Conservation (phyloP, 192 early-diverging fungal species). For the Rhizophagus sp. region DNA sequence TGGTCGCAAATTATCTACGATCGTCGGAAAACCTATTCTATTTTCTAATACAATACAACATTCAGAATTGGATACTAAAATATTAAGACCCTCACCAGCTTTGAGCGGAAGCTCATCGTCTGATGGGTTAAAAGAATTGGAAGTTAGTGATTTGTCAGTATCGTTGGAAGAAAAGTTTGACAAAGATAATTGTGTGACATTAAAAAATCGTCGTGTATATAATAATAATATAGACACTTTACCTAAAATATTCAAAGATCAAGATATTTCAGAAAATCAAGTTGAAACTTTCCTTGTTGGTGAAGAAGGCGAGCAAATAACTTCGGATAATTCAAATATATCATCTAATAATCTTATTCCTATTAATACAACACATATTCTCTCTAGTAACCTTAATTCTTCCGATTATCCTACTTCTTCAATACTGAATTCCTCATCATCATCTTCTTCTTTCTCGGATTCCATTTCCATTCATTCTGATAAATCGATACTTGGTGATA, state of each 20-base stretch:
- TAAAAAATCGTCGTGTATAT: slow-evolving; percentile 27
- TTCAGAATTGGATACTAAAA: slow-evolving; percentile 17
- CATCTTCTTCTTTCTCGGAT: background rate
- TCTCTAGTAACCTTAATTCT: background rate
- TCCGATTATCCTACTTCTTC: background rate
- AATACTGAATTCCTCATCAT: background rate
- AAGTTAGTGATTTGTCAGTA: background rate
- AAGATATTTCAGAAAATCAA: slow-evolving; percentile 13
- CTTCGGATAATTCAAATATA: background rate
- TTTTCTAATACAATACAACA: background rate
- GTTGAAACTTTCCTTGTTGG: background rate
- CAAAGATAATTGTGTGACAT: slow-evolving; percentile 20
- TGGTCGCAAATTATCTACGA: slow-evolving; percentile 19
- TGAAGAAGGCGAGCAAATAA: background rate
- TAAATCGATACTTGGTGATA: slow-evolving; percentile 14
- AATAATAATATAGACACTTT: slow-evolving; percentile 29
- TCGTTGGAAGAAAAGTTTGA: slow-evolving; percentile 11
- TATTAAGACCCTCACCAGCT: background rate
- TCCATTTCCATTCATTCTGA: slow-evolving; percentile 20
- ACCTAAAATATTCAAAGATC: slow-evolving; percentile 10
- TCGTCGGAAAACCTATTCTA: background rate
- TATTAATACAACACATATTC: background rate
- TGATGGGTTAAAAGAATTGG: background rate
- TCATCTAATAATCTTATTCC: background rate
- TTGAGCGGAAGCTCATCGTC: slow-evolving; percentile 24